Base-by-base conservation (phyloP, 2,329 filamentous ascomycete species). In the Pseudogymnoascus sp. region DNA sequence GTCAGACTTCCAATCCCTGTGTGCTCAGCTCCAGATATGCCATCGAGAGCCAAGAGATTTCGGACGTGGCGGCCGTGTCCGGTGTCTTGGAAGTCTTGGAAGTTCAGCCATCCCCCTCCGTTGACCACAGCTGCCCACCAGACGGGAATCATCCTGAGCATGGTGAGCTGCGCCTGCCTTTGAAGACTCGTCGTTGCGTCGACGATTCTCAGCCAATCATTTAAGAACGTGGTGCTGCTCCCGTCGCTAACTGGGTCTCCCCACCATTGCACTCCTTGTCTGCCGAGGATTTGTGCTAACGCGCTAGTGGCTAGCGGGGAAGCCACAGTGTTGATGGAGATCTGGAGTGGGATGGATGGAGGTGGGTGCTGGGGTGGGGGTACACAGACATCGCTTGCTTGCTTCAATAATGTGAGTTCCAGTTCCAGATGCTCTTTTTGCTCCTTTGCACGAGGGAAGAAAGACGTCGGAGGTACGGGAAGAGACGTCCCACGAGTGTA, bases 151-250 rank as follows among this genome's bases (percentile, higher is more conserved):
- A n/a, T 28, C 2, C 14, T 53, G 43, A 53, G 43, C 43, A n/a
- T 28, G 3, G 7, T 53, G 43, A 53, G 43, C 43, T 53, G 43
- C 43, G 23, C 43, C 43, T 53, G 43, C 25, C 25, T 28, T 53
- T 31, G 6, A 16, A 53, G 43, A 31, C 23, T 34, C 46, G 46
- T 9, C 46, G 43, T 53, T 34, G 25, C 25, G 1, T 53, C n/a
- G 46, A 53, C 25, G 8, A 31, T 31, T 53, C 46, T 53, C 46
- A 53, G 46, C 46, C 46, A 53, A 53, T 53, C 46, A 53, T 53
- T 18, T 12, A 5, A 53, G 46, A 53, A 53, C 46, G 46, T 53
- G 46, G 25, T 53, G 25, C 25, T 53, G 3, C 46, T 53, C 46
- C 46, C 25, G 46, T 53, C 25, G 46, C 46, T 53, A 53, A 53